Evolutionary conservation across 257 asterid species (phyloP), one percentile per base, ranked within the genome.

Genomic region (Fraxinus cuspidata): DNA sequence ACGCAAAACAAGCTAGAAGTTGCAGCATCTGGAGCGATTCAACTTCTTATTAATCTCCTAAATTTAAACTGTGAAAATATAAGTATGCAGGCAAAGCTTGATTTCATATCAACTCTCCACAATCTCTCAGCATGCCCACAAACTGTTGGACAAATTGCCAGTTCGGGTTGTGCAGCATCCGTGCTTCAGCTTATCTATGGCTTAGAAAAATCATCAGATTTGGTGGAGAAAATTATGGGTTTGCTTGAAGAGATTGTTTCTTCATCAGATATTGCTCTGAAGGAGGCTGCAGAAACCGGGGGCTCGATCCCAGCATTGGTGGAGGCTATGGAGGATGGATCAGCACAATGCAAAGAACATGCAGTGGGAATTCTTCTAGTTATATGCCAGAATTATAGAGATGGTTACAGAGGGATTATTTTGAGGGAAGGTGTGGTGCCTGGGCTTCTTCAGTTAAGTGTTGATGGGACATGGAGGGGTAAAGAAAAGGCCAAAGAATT

Each of bases 381-480:
- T 74, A 82, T 92, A 75, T 92, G 96, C 81, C 78, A 75, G 27
- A 91, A 91, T 11, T 68, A 90, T 38, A 86, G 88, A 75, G 95
- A 92, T 37, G 88, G 88, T 40, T 91, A 86, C 83, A 86, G 94
- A 73, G 96, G 89, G 71, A 71, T 84, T 86, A 91, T 92, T 32
- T 71, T 94, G 83, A 87, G 89, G 76, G 97, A 94, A 81, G 98
- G 97, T 47, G 96, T 92, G 6, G 87, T 88, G 88, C 87, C 96
- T 1, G 96, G 96, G 78, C 78, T 92, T 42, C 85, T 94, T 70
- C 97, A 94, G 77, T 67, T 92, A 85, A 94, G 94, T 51, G 89
- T 94, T 7, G 88, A 92, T 42, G 97, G 98, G 12, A 87, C 96
- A 5, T 71, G 80, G 81, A 78, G 81, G 40, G 96, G 89, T 2